Conservation (phyloP, 2,329 filamentous ascomycete species). For the Sarocladiaceae sp. region DNA sequence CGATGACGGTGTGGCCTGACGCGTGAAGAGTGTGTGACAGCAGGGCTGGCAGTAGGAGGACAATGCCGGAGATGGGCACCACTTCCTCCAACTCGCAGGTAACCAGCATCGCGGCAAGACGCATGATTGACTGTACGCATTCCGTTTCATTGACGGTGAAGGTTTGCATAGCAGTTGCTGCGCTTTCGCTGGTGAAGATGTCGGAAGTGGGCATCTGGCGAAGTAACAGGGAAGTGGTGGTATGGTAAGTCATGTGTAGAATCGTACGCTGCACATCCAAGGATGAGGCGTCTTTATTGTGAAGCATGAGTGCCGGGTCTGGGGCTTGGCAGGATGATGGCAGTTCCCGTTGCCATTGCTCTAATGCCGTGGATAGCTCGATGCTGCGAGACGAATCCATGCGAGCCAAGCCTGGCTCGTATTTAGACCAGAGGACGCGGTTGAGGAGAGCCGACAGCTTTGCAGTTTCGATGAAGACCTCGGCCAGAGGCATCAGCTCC, state of each 20-base stretch:
- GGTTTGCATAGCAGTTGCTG: not conserved
- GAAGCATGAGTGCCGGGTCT: not conserved
- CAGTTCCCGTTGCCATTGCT: not conserved
- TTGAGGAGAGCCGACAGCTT: not conserved
- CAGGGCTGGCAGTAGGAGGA: conserved; percentile 2
- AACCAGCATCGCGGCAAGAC: not conserved
- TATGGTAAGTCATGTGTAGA: conserved; percentile 4
- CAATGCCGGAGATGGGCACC: not conserved
- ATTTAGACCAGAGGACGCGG: not conserved
- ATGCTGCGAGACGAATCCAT: not conserved
- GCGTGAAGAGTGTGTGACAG: not conserved
- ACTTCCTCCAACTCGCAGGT: not conserved
- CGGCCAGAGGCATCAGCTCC: not conserved
- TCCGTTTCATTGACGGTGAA: not conserved
- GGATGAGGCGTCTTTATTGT: not conserved
- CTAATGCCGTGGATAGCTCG: not conserved
- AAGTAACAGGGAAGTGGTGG: not conserved
- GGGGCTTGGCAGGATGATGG: not conserved
- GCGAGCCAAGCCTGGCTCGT: not conserved
- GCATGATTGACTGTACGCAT: not conserved
- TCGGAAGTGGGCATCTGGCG: not conserved
- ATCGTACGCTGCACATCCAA: not conserved
- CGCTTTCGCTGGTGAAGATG: not conserved
- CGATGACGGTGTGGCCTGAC: not conserved
- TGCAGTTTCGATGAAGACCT: not conserved